Evolutionary conservation across 2,329 filamentous ascomycete genomes (phyloP).

Genomic region (Coleophoma crateriformis): DNA sequence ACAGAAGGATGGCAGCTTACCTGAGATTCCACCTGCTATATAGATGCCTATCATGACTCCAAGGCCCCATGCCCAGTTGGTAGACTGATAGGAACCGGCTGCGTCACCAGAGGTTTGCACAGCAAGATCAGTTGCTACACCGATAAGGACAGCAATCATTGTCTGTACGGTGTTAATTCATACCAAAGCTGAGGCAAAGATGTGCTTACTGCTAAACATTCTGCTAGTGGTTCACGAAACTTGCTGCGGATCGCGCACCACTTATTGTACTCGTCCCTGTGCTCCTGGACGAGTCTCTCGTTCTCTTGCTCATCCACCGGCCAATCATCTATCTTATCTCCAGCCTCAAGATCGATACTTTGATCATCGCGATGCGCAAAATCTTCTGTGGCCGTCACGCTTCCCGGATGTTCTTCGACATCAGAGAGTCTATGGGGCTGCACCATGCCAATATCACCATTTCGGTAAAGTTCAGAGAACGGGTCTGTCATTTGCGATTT

Average conservation of each 20-base stretch:
- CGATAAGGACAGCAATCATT: constrained; percentile 29
- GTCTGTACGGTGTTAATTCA: constrained; percentile 2
- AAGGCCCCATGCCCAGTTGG: constrained; percentile 43
- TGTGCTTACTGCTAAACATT: constrained; percentile 34
- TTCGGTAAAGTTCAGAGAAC: background rate
- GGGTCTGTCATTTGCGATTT: background rate
- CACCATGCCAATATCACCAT: background rate
- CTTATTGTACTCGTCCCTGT: constrained; percentile 2
- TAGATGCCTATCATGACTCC: constrained; percentile 40
- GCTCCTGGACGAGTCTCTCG: background rate
- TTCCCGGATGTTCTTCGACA: constrained; percentile 2
- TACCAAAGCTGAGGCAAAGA: background rate
- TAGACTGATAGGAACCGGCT: constrained; percentile 34
- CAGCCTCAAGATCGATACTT: constrained; percentile 1
- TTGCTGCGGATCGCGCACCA: constrained; percentile 42
- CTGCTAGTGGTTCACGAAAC: constrained; percentile 44
- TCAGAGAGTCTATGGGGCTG: background rate
- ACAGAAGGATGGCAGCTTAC: too few species aligned
- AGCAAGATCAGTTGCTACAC: constrained; percentile 40
- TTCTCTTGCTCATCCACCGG: background rate
- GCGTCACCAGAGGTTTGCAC: constrained; percentile 19
- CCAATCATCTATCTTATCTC: background rate
- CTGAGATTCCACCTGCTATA: constrained; percentile 12
- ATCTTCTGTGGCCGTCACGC: background rate
- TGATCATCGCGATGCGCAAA: background rate